Evolutionary conservation across 2,329 filamentous ascomycete species (phyloP).

Genomic region (Cryphonectria radicalis): DNA sequence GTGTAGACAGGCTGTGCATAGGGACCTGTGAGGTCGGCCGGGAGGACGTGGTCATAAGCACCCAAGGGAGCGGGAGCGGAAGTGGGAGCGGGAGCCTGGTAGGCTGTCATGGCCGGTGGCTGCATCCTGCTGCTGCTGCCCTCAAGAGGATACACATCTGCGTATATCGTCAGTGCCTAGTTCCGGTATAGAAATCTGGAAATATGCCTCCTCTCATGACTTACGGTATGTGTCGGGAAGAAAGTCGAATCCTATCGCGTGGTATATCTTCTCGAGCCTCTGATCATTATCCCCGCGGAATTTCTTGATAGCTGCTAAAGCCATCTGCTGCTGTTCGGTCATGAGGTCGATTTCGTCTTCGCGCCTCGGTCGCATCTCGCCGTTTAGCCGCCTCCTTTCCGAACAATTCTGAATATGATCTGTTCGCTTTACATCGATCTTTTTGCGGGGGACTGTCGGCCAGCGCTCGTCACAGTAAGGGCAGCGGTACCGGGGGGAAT

Average conservation of each 20-base stretch:
- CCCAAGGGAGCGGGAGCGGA: no score
- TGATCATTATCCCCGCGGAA: background rate
- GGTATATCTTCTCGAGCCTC: background rate
- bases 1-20: no score
- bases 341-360: constrained; percentile 1
- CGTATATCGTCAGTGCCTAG: background rate
- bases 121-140: background rate
- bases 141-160: background rate
- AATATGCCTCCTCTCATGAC: background rate
- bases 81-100: no score
- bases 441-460: background rate
- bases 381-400: background rate
- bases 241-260: background rate
- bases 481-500: background rate
- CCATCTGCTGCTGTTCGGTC: background rate
- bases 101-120: no score
- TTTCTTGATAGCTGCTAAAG: background rate
- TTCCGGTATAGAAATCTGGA: background rate
- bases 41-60: no score
- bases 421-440: background rate
- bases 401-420: background rate
- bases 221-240: constrained; percentile 7
- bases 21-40: no score
- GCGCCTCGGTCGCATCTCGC: background rate
- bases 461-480: background rate